Evolutionary conservation across 345 rosid genomes (phyloP), one percentile per base, ranked within the genome.

Genomic region (Moricandia arvensis): DNA sequence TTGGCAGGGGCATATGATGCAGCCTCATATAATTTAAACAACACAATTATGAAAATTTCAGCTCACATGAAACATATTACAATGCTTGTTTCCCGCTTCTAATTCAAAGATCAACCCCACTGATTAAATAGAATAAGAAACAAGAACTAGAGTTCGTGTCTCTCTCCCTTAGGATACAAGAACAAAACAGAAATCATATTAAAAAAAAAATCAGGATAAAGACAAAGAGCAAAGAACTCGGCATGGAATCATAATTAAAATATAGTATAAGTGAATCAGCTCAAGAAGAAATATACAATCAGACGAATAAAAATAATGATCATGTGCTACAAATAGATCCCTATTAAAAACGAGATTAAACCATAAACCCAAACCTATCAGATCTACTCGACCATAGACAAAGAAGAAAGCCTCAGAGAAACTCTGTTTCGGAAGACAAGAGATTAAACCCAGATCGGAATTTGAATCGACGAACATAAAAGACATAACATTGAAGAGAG

Each of bases 391-490:
- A 26, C 16, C 33, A 41, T n/a, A 24, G 7, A 37, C 55, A 69
- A 24, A 10, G 5, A 37, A 16, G n/a, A 55, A 6, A 17, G 26
- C 30, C 24, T 18, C 60, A 31, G 37, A 18, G 33, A 62, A 30
- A 6, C 29, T 63, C 30, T 63, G 49, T 35, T 18, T 35, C 66
- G 15, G 4, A 60, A 60, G 65, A 4, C 0, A 13, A 18, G 5
- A 16, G 7, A 58, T 3, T 13, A 9, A 38, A 66, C 6, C 60
- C 81, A 78, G 73, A 78, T 54, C 74, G 58, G 77, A 78, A 72
- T 67, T 51, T 41, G 24, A 78, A 79, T 66, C 78, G 73, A 61
- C 58, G 49, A 41, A 49, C 55, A 24, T 49, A 45, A n/a, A 45
- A 45, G 53, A 45, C 49, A 18, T 1, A 9, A 2, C 7, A 16